phyloP scores from a whole-genome alignment of 805 yeast species.

The Candida nitratophila region DNA sequence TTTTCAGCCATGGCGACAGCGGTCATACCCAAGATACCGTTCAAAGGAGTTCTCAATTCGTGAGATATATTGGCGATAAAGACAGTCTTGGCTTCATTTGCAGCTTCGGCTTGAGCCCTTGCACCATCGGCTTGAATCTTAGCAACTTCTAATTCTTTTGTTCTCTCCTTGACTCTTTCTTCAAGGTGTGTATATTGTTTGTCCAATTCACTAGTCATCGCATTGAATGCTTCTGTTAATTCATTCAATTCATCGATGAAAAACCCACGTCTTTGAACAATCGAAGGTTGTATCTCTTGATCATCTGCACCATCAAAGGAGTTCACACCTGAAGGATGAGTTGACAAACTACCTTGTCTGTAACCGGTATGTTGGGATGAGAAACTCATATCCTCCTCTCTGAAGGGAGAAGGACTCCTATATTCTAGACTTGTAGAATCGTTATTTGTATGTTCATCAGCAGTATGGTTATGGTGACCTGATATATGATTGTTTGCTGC shows the following conservation, averaged over 20 bases:
- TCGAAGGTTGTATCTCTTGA: conserved; percentile 8
- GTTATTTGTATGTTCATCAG: neutral
- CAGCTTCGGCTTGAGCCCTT: conserved; percentile 54
- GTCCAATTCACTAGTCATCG: conserved; percentile 84
- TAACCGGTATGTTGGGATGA: neutral
- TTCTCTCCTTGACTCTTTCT: conserved; percentile 80
- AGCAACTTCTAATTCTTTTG: conserved; percentile 83
- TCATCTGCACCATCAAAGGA: neutral
- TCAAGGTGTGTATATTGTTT: conserved; percentile 80
- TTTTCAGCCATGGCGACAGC: conserved; percentile 87
- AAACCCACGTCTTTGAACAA: conserved; percentile 28
- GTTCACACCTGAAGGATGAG: conserved; percentile 3
- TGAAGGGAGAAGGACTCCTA: neutral
- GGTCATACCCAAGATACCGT: conserved; percentile 95
- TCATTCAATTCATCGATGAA: conserved; percentile 84
- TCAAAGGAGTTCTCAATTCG: conserved; percentile 90
- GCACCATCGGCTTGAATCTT: conserved; percentile 61
- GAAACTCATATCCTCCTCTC: neutral
- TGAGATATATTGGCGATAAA: conserved; percentile 90
- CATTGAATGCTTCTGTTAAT: conserved; percentile 80
- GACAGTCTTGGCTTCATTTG: conserved; percentile 94
- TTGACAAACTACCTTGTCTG: conserved; percentile 6
- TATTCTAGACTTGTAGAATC: neutral
- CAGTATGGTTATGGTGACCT: neutral
- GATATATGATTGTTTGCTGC: neutral